phyloP scores from a whole-genome alignment of 805 yeast genomes.

The Myxozyma melibiosi region DNA sequence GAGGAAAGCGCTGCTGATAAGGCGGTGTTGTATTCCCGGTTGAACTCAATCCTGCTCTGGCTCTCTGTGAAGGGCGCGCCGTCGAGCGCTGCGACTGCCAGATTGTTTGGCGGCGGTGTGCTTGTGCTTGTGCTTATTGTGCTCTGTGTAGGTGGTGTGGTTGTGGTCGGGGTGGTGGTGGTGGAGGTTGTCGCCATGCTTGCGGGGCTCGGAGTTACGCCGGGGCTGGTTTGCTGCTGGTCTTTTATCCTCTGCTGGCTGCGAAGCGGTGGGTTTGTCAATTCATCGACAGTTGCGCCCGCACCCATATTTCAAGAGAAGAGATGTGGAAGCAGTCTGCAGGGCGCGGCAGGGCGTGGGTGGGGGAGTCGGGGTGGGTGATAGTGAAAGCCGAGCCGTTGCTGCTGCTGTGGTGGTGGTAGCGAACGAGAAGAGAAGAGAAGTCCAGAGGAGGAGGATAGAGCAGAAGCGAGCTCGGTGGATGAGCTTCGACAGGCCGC shows the following conservation, averaged over 20 bases:
- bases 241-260: too few relatives aligned
- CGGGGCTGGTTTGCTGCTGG: too few relatives aligned
- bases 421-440: too few relatives aligned
- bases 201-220: constrained; percentile 1
- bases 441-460: too few relatives aligned
- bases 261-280: too few relatives aligned
- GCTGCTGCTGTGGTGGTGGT: too few relatives aligned
- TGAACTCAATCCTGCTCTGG: constrained; percentile 9
- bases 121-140: background rate
- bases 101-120: background rate
- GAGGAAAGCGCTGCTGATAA: constrained; percentile 67
- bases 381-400: too few relatives aligned
- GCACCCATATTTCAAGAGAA: background rate
- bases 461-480: too few relatives aligned
- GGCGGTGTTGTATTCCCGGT: constrained; percentile 39
- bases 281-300: background rate
- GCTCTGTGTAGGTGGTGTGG: background rate
- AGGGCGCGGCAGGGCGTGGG: too few relatives aligned
- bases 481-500: too few relatives aligned
- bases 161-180: background rate
- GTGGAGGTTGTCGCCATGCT: background rate
- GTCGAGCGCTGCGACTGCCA: too few relatives aligned
- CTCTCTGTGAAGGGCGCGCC: background rate
- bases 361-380: too few relatives aligned
- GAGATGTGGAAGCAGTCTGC: background rate